Evolutionary conservation across 768 basidiomycete genomes (phyloP), one percentile per base, ranked within the genome.

Genomic region (Leccinum uliginosum): DNA sequence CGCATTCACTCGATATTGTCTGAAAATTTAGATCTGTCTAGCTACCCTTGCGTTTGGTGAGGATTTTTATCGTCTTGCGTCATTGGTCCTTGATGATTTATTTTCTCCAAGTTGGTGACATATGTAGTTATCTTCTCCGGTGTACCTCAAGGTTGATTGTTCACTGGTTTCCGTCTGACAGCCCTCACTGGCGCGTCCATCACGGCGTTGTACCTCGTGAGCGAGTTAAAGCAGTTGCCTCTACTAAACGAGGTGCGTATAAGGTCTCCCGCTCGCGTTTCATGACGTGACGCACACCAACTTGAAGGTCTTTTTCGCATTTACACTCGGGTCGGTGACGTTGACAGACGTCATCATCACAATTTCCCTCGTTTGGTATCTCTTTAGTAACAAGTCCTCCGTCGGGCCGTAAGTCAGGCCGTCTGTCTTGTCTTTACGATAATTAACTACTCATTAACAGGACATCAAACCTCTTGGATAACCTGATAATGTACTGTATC

Each of bases 281-380:
- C 5, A 6, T 35, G 21, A 54, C n/a, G 3, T 23, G 47, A 27
- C 12, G 21, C n/a, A 21, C 19, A n/a, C 19, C 30, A 64, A n/a
- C n/a, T n/a, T n/a, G n/a, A n/a, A 62, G 17, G 45, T 17, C 47
- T 57, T 43, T 14, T 1, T 64, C 6, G 54, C 49, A 7, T 27
- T 64, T 1, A 45, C 62, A 7, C 58, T 63, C 14, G 58, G 62
- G 19, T 24, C 57, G 43, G 55, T 60, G 11, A 63, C 62, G 10
- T 38, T 63, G 48, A 60, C 62, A 38, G 62, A 63, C 45, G 19
- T 57, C 6, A 3, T 57, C 49, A 63, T 64, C 51, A 60, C 62
- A 12, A 24, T 57, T 9, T 57, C 48, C n/a, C 62, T 63, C 12
- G 27, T 57, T 8, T 11, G 55, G 27, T 60, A 55, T n/a, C 55